Evolutionary conservation across 495 filamentous ascomycete genomes (phyloP).

Genomic region (Antarctomyces pellizariae): DNA sequence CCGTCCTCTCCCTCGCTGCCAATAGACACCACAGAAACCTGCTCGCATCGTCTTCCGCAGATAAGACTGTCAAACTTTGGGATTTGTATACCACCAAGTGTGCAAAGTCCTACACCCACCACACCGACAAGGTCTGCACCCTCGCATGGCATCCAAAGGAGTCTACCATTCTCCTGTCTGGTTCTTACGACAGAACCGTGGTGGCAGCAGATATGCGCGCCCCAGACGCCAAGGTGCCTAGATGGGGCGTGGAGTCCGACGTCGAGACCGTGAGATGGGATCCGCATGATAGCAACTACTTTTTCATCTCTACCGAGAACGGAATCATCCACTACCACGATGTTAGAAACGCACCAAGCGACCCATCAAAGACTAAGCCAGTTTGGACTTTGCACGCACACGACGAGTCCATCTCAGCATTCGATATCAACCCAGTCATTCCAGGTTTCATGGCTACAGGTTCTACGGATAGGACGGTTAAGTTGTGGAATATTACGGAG

Average conservation of each 20-base stretch:
- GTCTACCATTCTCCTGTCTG: conserved; percentile 69
- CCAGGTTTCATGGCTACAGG: conserved; percentile 86
- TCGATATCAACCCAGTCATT: conserved; percentile 72
- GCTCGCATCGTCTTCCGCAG: conserved; percentile 85
- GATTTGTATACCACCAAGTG: conserved; percentile 78
- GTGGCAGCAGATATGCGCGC: conserved; percentile 86
- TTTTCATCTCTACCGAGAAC: conserved; percentile 84
- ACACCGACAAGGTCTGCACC: conserved; percentile 88
- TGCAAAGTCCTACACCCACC: conserved; percentile 82
- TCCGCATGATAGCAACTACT: conserved; percentile 72
- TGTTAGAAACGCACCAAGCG: conserved; percentile 38
- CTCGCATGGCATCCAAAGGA: conserved; percentile 77
- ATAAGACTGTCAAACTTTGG: conserved; percentile 95
- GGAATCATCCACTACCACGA: conserved; percentile 81
- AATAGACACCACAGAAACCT: conserved; percentile 87
- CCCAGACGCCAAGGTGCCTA: conserved; percentile 48
- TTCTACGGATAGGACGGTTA: conserved; percentile 79
- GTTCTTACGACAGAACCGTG: conserved; percentile 82
- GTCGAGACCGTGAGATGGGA: conserved; percentile 87
- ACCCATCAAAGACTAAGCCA: conserved; percentile 50
- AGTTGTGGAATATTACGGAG: conserved; percentile 83
- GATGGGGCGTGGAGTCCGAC: conserved; percentile 85
- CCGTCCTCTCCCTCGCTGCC: conserved; percentile 68
- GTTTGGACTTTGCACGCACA: conserved; percentile 91
- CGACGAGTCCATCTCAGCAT: conserved; percentile 80